Percentiles rank a stretch among this genome's conserved stretches.
Conservation (phyloP, 2,329 filamentous ascomycete genomes). For the Xylariales sp. region DNA sequence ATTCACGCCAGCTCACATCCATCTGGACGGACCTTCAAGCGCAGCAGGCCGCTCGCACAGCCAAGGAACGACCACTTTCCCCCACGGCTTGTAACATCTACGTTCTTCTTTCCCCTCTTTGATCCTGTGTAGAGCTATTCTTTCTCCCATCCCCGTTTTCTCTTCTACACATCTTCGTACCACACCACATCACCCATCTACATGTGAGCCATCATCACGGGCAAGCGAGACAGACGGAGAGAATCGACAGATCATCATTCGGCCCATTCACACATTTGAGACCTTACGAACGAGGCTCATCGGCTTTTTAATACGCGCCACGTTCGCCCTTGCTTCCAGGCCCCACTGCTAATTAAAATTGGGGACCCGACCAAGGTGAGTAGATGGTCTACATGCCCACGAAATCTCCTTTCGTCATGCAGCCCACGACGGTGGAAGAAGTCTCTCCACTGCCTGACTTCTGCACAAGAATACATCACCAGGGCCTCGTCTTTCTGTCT, state of each 20-base stretch:
- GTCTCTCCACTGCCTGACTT: conserved; percentile 9
- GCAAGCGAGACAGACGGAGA: conserved; percentile 5
- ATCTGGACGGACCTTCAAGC: background rate
- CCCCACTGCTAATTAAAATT: conserved; percentile 29
- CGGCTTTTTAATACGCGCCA: conserved; percentile 21
- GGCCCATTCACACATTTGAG: conserved; percentile 8
- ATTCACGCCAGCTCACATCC: background rate
- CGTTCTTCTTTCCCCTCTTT: conserved; percentile 8
- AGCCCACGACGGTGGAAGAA: conserved; percentile 6
- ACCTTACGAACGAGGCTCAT: conserved; percentile 16
- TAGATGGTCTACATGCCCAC: conserved; percentile 15
- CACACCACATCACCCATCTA: conserved; percentile 1
- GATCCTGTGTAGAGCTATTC: conserved; percentile 6
- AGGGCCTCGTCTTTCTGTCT: conserved; percentile 7
- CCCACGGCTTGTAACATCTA: conserved; percentile 5
- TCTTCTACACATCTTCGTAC: conserved; percentile 1
- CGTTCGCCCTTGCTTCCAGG: conserved; percentile 25
- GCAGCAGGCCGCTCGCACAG: background rate
- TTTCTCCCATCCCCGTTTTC: conserved; percentile 1
- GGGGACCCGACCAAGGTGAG: conserved; percentile 20
- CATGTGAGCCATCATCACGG: conserved; percentile 4
- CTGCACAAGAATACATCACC: conserved; percentile 12
- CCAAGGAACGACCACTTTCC: conserved; percentile 8
- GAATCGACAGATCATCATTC: conserved; percentile 18
- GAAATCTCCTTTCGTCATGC: conserved; percentile 13